Conservation (phyloP, 306 rosid species). For the Aeschynomene evenia region DNA sequence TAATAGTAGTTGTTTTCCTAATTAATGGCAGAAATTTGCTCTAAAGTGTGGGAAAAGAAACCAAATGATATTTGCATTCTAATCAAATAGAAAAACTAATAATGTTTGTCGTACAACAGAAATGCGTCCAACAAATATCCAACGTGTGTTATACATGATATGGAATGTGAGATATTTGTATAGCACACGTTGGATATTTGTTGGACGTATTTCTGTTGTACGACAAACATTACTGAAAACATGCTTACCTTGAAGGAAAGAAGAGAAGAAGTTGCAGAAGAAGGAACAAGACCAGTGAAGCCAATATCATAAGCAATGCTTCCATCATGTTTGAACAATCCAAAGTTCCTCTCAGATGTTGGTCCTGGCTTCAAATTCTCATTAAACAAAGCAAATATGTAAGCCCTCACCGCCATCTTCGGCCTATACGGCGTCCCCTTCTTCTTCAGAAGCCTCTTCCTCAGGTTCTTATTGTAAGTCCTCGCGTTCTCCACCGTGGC, state of each 20-base stretch:
- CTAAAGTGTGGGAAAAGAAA: not conserved
- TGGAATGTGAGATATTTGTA: no score
- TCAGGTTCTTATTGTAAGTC: conserved; percentile 64
- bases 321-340: conserved; percentile 88
- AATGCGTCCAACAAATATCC: no score
- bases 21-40: no score
- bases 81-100: not conserved
- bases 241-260: conserved; percentile 62
- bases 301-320: conserved; percentile 87
- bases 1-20: no score
- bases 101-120: no score
- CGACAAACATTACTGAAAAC: no score
- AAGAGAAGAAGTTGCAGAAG: conserved; percentile 68
- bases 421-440: conserved; percentile 93
- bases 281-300: conserved; percentile 70
- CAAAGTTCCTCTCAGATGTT: conserved; percentile 88
- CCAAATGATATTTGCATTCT: not conserved
- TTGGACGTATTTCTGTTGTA: no score
- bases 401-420: conserved; percentile 59
- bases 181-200: no score
- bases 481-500: conserved; percentile 56
- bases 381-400: conserved; percentile 84
- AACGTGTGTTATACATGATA: no score
- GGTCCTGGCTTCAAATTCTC: conserved; percentile 92
- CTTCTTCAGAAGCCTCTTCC: conserved; percentile 59